Evolutionary conservation across 2,329 filamentous ascomycete genomes (phyloP).

Genomic region (Ophiostoma australiae): DNA sequence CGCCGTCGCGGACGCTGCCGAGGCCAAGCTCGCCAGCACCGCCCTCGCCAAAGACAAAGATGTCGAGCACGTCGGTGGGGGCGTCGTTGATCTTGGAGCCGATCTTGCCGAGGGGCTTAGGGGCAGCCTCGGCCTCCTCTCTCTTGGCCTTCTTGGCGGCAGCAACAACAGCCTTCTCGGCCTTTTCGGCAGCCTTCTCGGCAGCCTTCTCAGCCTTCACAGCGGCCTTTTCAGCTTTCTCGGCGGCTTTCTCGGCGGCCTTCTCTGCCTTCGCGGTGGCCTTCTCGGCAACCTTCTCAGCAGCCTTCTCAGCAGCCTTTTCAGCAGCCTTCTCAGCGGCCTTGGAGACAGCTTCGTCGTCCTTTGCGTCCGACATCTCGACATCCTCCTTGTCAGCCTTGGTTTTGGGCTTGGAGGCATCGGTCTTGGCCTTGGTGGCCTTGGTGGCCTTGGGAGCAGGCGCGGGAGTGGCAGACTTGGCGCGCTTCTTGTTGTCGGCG

Average conservation of each 20-base stretch:
- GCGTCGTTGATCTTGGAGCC: constrained; percentile 54
- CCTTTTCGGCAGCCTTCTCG: constrained; percentile 20
- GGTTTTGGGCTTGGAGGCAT: constrained; percentile 20
- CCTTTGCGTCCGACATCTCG: not conserved
- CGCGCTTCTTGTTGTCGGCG: constrained; percentile 21
- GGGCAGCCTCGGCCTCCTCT: constrained; percentile 22
- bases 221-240: constrained; percentile 20
- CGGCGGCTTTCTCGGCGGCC: constrained; percentile 18
- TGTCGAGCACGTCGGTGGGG: constrained; percentile 60
- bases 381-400: constrained; percentile 23
- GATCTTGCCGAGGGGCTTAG: constrained; percentile 41
- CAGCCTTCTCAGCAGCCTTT: constrained; percentile 23
- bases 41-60: constrained; percentile 78
- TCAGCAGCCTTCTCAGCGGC: constrained; percentile 18
- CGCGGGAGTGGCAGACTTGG: constrained; percentile 21
- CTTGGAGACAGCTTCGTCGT: constrained; percentile 15
- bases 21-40: constrained; percentile 77
- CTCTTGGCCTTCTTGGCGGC: constrained; percentile 27
- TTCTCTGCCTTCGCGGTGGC: not conserved
- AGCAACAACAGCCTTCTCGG: constrained; percentile 21
- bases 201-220: constrained; percentile 20
- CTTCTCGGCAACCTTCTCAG: constrained; percentile 13
- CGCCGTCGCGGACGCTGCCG: constrained; percentile 58
- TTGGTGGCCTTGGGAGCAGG: constrained; percentile 8
- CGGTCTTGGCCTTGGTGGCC: not conserved